Base-by-base conservation (phyloP, 495 filamentous ascomycete genomes). In the Penicillium crystallinum region DNA sequence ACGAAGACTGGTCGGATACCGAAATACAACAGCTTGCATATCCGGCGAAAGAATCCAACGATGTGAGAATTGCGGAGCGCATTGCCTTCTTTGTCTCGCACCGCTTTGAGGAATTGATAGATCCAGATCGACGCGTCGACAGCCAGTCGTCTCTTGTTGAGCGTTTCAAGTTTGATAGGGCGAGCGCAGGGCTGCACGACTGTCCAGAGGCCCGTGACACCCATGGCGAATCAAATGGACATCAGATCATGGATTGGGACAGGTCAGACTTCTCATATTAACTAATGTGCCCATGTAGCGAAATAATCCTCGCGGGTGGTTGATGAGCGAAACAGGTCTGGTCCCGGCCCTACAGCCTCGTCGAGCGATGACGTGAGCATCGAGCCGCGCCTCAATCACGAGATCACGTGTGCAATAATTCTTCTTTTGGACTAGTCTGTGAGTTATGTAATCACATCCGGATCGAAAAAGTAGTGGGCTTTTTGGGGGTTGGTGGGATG, bases 111-210 rank as follows among this genome's bases (percentile, higher is more conserved):
- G 64, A 98, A 98, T 66, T 98, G 93, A 74, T 98, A 98, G 52
- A 98, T 97, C 93, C 93, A 98, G 62, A 97, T 98, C 3, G 90
- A 96, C 46, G 95, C 93, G 70, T 98, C 93, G 67, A 98, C 89
- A 25, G 93, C 93, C 52, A 98, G 83, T 19, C 93, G 89, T 66
- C 95, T 96, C 53, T 85, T 86, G 67, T 96, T 96, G 45, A 98
- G 85, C 1, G 93, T 95, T 65, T 95, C 90, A 58, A 98, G 87
- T 69, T 95, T 95, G 53, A 93, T 91, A 25, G 77, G 78, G 44
- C 78, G 72, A 22, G 92, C 93, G 62, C 87, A 95, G 29, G 93
- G 93, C 67, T 95, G 87, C 53, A 96, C 76, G 42, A 98, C 87
- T 35, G 87, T 89, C 93, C 93, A 98, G 50, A 98, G 90, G 49